A percentile compares a stretch with the other conserved stretches of the same genome.
Conservation (phyloP, 2,329 filamentous ascomycete species). For the Rachicladosporium sp. region DNA sequence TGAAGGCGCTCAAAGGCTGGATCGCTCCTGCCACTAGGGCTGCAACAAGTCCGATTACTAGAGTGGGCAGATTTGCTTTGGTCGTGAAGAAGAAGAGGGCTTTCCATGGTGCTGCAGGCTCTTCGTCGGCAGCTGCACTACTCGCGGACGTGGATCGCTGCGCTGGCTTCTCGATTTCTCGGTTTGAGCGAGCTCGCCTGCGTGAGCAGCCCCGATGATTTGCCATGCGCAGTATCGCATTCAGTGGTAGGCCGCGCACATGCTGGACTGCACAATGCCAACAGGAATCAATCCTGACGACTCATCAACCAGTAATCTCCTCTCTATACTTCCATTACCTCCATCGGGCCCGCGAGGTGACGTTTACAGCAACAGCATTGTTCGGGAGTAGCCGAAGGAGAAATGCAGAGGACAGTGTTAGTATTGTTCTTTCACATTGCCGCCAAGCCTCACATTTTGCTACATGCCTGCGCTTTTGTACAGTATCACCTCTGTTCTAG, state of each 20-base stretch:
- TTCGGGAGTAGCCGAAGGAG: slow-evolving; percentile 7
- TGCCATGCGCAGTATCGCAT: no score
- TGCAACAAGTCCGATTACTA: slow-evolving; percentile 43
- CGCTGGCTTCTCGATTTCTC: background rate
- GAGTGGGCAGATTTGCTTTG: slow-evolving; percentile 42
- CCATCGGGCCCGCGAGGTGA: no score
- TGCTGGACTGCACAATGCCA: no score
- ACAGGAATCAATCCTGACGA: no score
- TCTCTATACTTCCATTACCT: no score
- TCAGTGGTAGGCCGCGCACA: no score
- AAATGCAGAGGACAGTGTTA: slow-evolving; percentile 11
- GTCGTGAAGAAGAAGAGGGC: slow-evolving; percentile 62
- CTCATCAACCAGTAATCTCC: no score
- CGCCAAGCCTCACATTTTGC: slow-evolving; percentile 3
- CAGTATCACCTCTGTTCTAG: background rate
- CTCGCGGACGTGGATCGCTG: slow-evolving; percentile 3
- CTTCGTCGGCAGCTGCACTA: slow-evolving; percentile 3
- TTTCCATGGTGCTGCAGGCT: slow-evolving; percentile 29
- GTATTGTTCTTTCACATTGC: slow-evolving; percentile 20
- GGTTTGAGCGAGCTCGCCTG: no score
- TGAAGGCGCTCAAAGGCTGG: slow-evolving; percentile 52
- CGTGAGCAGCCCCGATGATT: no score
- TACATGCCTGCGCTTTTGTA: no score
- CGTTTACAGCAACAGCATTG: slow-evolving; percentile 1
- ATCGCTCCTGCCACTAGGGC: slow-evolving; percentile 50